A percentile compares a stretch with the other conserved stretches of the same genome.
phyloP scores from a whole-genome alignment of 2,329 filamentous ascomycete species.

The Alternaria postmessia region DNA sequence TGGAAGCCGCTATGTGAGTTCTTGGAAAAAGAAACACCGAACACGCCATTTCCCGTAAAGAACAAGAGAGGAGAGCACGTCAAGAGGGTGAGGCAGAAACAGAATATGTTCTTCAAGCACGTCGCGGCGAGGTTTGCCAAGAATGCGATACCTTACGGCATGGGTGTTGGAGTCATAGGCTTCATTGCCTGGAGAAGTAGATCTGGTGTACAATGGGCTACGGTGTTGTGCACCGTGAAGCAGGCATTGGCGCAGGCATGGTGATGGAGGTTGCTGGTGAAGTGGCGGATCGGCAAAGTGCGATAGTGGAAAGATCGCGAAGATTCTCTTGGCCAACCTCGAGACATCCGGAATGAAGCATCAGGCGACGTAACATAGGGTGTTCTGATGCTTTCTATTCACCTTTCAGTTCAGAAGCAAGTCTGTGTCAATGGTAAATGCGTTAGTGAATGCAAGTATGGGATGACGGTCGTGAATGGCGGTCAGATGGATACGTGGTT shows the following conservation, averaged over 20 bases:
- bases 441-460: neutral
- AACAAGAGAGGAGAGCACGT: slow-evolving; percentile 19
- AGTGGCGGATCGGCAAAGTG: neutral
- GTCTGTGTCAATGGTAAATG: neutral
- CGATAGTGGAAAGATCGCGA: neutral
- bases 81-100: slow-evolving; percentile 10
- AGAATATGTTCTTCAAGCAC: slow-evolving; percentile 15
- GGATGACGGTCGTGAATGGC: neutral
- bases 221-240: neutral
- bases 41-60: slow-evolving; percentile 22
- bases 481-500: neutral
- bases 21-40: slow-evolving; percentile 29
- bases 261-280: neutral
- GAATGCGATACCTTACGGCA: neutral
- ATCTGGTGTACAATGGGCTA: neutral
- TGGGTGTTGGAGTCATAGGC: slow-evolving; percentile 1
- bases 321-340: neutral
- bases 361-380: neutral
- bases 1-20: slow-evolving; percentile 39
- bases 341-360: neutral
- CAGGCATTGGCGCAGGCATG: neutral
- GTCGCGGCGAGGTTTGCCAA: slow-evolving; percentile 1
- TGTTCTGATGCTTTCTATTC: neutral
- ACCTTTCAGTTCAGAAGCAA: neutral
- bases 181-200: slow-evolving; percentile 4